Conservation (phyloP, 2,329 filamentous ascomycete species). For the Verticillium nubilum region DNA sequence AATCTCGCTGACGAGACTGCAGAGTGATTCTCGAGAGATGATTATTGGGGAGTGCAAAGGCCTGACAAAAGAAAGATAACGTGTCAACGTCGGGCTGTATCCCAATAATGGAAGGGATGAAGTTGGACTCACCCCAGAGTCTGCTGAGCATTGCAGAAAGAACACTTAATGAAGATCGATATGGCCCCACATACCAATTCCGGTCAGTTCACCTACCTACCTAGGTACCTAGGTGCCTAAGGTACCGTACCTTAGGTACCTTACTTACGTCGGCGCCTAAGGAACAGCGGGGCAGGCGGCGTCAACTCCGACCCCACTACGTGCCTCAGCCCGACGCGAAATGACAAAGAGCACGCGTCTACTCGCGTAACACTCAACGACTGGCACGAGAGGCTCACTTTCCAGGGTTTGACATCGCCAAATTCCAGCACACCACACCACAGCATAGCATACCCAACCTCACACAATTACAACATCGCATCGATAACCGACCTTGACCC, state of each 20-base stretch:
- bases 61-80: background rate
- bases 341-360: background rate
- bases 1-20: background rate
- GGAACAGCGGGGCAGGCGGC: background rate
- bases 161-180: background rate
- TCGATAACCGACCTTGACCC: background rate
- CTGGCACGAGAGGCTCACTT: background rate
- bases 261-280: no score
- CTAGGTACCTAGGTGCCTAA: no score
- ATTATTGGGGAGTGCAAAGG: background rate
- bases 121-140: background rate
- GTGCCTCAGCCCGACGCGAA: background rate
- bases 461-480: background rate
- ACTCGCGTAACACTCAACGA: background rate
- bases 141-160: background rate
- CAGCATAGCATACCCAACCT: background rate
- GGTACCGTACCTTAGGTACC: no score
- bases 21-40: background rate
- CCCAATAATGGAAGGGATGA: background rate
- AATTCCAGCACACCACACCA: background rate
- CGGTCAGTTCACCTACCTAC: background rate
- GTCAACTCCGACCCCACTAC: background rate
- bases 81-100: background rate
- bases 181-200: background rate
- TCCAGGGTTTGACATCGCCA: background rate